Percentiles rank a stretch among this genome's conserved stretches.
Evolutionary conservation across 805 yeast species (phyloP).

Genomic region (Pichia deserticola): DNA sequence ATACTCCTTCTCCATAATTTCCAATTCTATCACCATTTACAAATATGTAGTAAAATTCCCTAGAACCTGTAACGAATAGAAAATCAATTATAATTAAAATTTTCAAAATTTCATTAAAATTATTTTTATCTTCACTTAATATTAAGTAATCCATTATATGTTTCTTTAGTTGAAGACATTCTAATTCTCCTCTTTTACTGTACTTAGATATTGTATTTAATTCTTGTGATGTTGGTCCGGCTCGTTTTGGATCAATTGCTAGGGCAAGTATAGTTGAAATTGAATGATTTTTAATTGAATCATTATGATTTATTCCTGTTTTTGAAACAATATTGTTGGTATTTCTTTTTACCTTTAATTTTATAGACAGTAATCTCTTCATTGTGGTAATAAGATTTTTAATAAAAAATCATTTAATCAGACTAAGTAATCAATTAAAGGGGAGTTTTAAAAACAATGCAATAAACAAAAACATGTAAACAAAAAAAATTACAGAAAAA

Average conservation of each 20-base stretch:
- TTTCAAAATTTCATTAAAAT: neutral
- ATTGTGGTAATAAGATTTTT: neutral
- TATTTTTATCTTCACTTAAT: neutral
- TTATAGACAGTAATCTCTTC: neutral
- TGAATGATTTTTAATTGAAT: neutral
- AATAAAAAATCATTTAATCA: too few species aligned
- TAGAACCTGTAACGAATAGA: neutral
- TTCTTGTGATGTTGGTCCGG: conserved; percentile 1
- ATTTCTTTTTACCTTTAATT: neutral
- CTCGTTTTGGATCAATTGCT: neutral
- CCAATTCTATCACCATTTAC: neutral
- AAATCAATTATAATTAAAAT: neutral
- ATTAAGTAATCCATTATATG: neutral
- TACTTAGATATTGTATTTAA: neutral
- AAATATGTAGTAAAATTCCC: conserved; percentile 1
- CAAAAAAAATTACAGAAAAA: too few species aligned
- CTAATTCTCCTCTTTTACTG: neutral
- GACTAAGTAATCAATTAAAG: too few species aligned
- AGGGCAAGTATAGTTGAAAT: neutral
- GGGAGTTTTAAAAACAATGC: too few species aligned
- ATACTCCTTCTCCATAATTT: neutral
- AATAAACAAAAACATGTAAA: too few species aligned
- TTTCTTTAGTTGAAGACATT: neutral
- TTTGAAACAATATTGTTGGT: neutral
- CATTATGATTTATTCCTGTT: neutral